A percentile compares a stretch with the other conserved stretches of the same genome.
phyloP scores from a whole-genome alignment of 352 stramenopile genomes.

The Pythium phragmitis region DNA sequence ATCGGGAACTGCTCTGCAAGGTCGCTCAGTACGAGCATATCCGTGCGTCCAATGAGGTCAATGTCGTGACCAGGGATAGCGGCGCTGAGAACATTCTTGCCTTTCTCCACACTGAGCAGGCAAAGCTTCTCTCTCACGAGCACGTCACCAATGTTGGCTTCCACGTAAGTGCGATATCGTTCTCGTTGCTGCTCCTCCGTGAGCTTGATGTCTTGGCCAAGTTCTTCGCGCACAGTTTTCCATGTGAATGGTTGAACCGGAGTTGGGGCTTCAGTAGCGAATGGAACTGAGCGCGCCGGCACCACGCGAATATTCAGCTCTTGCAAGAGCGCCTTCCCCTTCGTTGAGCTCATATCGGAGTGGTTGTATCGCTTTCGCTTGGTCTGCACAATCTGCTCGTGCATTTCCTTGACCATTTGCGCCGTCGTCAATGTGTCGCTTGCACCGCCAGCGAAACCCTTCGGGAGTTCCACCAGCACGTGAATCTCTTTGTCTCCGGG shows the following conservation, averaged over 20 bases:
- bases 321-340: conserved; percentile 27
- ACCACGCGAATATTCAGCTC: conserved; percentile 31
- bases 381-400: conserved; percentile 12
- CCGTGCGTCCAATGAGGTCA: conserved; percentile 35
- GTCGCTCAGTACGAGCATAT: conserved; percentile 46
- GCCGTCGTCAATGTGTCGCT: not conserved
- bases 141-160: conserved; percentile 37
- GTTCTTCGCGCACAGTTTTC: conserved; percentile 18
- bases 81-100: conserved; percentile 32
- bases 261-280: not conserved
- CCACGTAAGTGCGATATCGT: conserved; percentile 33
- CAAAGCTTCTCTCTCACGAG: conserved; percentile 36
- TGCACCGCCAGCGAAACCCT: not conserved
- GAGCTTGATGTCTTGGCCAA: conserved; percentile 20
- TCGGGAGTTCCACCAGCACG: conserved; percentile 15
- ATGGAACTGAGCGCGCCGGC: conserved; percentile 11
- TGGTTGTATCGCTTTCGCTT: conserved; percentile 34
- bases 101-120: conserved; percentile 36
- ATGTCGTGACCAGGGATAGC: conserved; percentile 31
- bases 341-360: conserved; percentile 27
- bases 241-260: conserved; percentile 26
- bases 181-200: conserved; percentile 34
- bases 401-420: conserved; percentile 18
- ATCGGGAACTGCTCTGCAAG: conserved; percentile 10
- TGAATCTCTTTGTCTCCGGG: conserved; percentile 16